A percentile compares a stretch with the other conserved stretches of the same genome.
phyloP scores from a whole-genome alignment of 805 yeast genomes.

The Tetrapisispora phaffii region DNA sequence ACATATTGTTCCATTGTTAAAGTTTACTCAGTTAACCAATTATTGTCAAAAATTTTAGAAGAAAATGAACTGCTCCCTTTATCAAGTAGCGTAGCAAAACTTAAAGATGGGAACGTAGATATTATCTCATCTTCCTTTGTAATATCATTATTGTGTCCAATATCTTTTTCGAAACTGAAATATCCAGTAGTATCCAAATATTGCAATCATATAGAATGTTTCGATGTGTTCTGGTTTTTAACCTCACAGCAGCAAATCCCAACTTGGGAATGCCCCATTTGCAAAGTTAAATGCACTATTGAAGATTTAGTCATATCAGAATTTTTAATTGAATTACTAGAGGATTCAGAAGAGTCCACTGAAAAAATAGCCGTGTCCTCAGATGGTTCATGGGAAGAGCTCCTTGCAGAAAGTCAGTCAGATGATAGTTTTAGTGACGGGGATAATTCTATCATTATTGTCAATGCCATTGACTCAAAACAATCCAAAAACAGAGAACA shows the following conservation, averaged over 20 bases:
- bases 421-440: neutral
- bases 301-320: conserved; percentile 2
- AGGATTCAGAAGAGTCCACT: neutral
- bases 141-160: conserved; percentile 1
- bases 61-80: neutral
- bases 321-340: conserved; percentile 1
- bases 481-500: neutral
- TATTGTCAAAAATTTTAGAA: conserved; percentile 17
- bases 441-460: neutral
- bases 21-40: conserved; percentile 30
- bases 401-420: neutral
- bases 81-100: neutral
- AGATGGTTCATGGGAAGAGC: conserved; percentile 6
- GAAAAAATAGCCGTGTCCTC: neutral
- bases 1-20: conserved; percentile 51
- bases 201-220: conserved; percentile 3
- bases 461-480: too few species aligned
- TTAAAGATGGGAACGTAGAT: neutral
- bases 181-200: conserved; percentile 2
- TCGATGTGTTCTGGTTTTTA: conserved; percentile 3
- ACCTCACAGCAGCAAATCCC: conserved; percentile 1
- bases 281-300: neutral
- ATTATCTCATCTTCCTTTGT: neutral
- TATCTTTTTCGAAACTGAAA: neutral
- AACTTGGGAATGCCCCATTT: conserved; percentile 4